These are phyloP conservation scores for Nakazawaea siamensis DNA, from an alignment of 805 yeast genomes.

Conservation along the genomic window DNA sequence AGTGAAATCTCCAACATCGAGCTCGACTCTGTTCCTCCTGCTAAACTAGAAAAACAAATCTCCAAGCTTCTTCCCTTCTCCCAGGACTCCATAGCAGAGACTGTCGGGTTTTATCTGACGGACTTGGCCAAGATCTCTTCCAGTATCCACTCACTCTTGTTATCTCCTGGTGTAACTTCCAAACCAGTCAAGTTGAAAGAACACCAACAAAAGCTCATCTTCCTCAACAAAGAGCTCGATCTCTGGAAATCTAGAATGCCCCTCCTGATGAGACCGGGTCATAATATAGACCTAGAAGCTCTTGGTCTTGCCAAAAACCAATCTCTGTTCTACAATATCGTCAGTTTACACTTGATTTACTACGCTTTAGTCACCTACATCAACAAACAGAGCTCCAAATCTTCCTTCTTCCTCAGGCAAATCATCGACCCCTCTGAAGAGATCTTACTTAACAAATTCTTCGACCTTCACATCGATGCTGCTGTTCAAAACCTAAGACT, in stretches of 20 bases:
- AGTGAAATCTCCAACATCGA: background rate
- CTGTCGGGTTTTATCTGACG: background rate
- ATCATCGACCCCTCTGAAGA: too few relatives aligned
- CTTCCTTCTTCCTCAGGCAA: background rate
- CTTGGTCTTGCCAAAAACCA: background rate
- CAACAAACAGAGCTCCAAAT: slow-evolving; percentile 15
- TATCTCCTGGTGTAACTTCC: slow-evolving; percentile 19
- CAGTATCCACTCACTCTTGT: slow-evolving; percentile 17
- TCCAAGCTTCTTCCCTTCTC: background rate
- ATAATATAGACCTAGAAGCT: background rate
- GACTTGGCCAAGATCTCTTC: slow-evolving; percentile 11
- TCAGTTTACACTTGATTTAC: slow-evolving; percentile 18
- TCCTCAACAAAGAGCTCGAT: slow-evolving; percentile 18
- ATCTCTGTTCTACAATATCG: slow-evolving; percentile 6
- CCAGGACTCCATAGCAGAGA: background rate
- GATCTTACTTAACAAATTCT: too few relatives aligned
- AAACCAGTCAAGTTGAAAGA: slow-evolving; percentile 12
- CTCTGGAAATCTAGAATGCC: slow-evolving; percentile 22
- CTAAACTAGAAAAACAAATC: background rate
- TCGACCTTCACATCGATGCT: too few relatives aligned
- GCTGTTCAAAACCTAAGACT: background rate
- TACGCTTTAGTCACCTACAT: slow-evolving; percentile 19
- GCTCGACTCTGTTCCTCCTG: background rate
- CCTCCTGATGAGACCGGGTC: slow-evolving; percentile 15
- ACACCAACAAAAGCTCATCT: slow-evolving; percentile 10